A percentile compares a stretch with the other conserved stretches of the same genome.
Evolutionary conservation across 257 asterid species (phyloP).

Genomic region (Asclepias syriaca): DNA sequence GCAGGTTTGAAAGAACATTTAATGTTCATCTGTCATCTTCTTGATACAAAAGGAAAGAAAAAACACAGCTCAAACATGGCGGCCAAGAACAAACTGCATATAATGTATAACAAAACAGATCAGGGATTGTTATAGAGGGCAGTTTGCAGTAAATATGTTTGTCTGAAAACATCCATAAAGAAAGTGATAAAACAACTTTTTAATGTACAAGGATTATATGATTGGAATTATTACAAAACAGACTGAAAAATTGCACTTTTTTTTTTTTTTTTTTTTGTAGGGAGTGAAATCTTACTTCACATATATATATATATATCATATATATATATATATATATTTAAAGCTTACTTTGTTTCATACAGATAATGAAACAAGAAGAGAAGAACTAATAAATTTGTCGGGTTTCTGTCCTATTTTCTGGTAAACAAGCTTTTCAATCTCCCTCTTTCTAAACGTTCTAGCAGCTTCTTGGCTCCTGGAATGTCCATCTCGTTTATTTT

Average conservation of each 20-base stretch:
- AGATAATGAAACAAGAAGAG: conserved; percentile 7
- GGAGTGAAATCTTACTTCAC: neutral
- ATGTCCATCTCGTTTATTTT: conserved; percentile 9
- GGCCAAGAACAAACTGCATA: too few species aligned
- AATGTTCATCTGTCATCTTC: too few species aligned
- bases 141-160: too few species aligned
- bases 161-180: too few species aligned
- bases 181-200: too few species aligned
- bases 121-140: too few species aligned
- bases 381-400: conserved; percentile 12
- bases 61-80: too few species aligned
- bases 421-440: conserved; percentile 58
- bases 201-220: too few species aligned
- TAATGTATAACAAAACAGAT: too few species aligned
- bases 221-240: conserved; percentile 4
- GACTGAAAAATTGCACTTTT: conserved; percentile 12
- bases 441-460: conserved; percentile 67
- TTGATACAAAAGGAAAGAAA: too few species aligned
- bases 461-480: conserved; percentile 43
- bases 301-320: neutral
- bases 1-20: too few species aligned
- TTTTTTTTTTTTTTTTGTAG: too few species aligned
- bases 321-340: neutral
- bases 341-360: conserved; percentile 11
- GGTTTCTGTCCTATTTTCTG: conserved; percentile 45